phyloP scores from a whole-genome alignment of 495 filamentous ascomycete species.

The Haplographium delicatum region DNA sequence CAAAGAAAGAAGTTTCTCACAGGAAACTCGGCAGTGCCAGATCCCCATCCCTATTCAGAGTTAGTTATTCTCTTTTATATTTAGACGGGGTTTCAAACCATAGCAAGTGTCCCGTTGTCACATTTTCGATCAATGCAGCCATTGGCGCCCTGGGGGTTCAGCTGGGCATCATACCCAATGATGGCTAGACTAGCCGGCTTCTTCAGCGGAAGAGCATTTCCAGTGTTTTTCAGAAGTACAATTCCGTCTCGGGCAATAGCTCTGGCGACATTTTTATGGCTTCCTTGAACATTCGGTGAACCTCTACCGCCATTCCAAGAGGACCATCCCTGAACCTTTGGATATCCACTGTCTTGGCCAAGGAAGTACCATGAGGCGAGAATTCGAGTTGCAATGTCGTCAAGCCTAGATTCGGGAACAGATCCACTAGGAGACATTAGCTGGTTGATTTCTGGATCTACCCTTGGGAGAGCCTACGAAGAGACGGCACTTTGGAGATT shows the following conservation, averaged over 20 bases:
- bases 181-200: conserved; percentile 70
- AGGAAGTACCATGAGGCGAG: conserved; percentile 90
- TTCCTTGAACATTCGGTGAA: conserved; percentile 71
- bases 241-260: conserved; percentile 69
- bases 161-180: conserved; percentile 77
- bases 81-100: conserved; percentile 33
- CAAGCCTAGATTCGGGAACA: conserved; percentile 78
- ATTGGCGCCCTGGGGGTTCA: conserved; percentile 75
- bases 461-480: not conserved
- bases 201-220: conserved; percentile 69
- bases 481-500: conserved; percentile 38
- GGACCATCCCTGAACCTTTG: conserved; percentile 71
- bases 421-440: conserved; percentile 67
- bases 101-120: conserved; percentile 78
- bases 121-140: conserved; percentile 77
- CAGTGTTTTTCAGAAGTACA: conserved; percentile 82
- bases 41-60: conserved; percentile 77
- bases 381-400: conserved; percentile 87
- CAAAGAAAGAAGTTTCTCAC: conserved; percentile 19
- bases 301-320: conserved; percentile 75
- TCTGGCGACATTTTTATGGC: conserved; percentile 69
- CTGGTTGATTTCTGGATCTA: not conserved
- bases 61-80: not conserved
- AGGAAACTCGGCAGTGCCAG: conserved; percentile 81
- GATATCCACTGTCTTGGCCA: conserved; percentile 36